Evolutionary conservation across 768 basidiomycete genomes (phyloP).

Genomic region (Macrolepiota fuliginosa): DNA sequence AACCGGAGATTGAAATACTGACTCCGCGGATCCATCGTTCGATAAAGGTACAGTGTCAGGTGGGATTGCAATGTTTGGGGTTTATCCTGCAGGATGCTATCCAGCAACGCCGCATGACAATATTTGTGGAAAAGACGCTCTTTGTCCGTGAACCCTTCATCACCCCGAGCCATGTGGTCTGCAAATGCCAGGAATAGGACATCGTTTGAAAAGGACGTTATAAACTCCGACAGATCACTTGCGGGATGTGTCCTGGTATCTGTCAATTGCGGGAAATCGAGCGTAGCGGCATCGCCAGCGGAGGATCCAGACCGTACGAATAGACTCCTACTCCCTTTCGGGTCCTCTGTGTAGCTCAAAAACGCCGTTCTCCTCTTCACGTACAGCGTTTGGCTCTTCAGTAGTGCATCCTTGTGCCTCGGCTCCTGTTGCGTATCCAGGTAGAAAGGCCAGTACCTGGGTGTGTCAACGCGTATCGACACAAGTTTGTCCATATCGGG

Average conservation of each 20-base stretch:
- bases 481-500: slow-evolving; percentile 82
- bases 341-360: slow-evolving; percentile 91
- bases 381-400: slow-evolving; percentile 79
- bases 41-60: slow-evolving; percentile 67
- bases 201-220: slow-evolving; percentile 85
- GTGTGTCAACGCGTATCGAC: slow-evolving; percentile 87
- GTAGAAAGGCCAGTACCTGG: slow-evolving; percentile 93
- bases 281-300: slow-evolving; percentile 76
- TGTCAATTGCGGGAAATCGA: slow-evolving; percentile 80
- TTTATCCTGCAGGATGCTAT: slow-evolving; percentile 92
- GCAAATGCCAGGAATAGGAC: slow-evolving; percentile 77
- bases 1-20: slow-evolving; percentile 65
- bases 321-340: slow-evolving; percentile 87
- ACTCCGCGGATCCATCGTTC: slow-evolving; percentile 54
- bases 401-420: slow-evolving; percentile 64
- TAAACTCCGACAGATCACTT: slow-evolving; percentile 79
- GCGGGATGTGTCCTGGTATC: slow-evolving; percentile 66
- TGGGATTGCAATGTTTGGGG: slow-evolving; percentile 74
- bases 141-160: slow-evolving; percentile 51
- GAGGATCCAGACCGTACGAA: slow-evolving; percentile 87
- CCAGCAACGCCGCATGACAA: slow-evolving; percentile 74
- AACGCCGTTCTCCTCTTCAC: slow-evolving; percentile 93
- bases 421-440: slow-evolving; percentile 72
- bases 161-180: slow-evolving; percentile 64
- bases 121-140: slow-evolving; percentile 69